Evolutionary conservation across 2,329 filamentous ascomycete genomes (phyloP), one percentile per base, ranked within the genome.

Genomic region (Oidium heveae): DNA sequence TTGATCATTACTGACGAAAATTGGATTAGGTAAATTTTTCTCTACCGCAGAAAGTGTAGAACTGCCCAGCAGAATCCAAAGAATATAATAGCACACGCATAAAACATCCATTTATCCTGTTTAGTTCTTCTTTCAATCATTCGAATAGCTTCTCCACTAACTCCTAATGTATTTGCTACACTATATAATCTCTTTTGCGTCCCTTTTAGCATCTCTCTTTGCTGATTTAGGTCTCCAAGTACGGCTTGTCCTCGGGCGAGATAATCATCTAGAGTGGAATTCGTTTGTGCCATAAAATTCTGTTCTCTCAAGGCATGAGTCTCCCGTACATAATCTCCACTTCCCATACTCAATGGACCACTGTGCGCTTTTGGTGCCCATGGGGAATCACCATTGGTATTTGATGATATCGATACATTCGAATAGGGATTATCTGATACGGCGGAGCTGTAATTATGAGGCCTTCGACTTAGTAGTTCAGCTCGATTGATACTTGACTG

Each of bases 51-150:
- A 44, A 44, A 96, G 68, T 88, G 84, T 64, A 98, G 66, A 55
- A 94, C 87, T 59, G 91, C 69, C 79, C 86, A 96, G 68, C 89
- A 94, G 66, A 98, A 98, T 39, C 76, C 65, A 63, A 96, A 84
- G 67, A 98, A 98, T 37, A 91, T 68, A 5, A 93, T 68, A 2
- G 89, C 86, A 0, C 91, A 87, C 0, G 72, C 83, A 74, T 84
- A 84, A 67, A 98, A 98, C 37, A 98, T 94, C 87, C 88, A 96
- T 69, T 95, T 96, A 67, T 98, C 91, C 71, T 96, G 84, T 67
- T 80, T 84, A 53, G 91, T 87, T 58, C 91, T 74, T 61, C 91
- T 71, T 69, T 96, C 89, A 44, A 98, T 83, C 86, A 91, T 96
- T 50, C 91, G 80, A 59, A 98, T 98, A 1, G 91, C 98, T 66